These are phyloP conservation scores for Nicotiana paniculata DNA, from an alignment of 257 asterid species.

Conservation along the genomic window DNA sequence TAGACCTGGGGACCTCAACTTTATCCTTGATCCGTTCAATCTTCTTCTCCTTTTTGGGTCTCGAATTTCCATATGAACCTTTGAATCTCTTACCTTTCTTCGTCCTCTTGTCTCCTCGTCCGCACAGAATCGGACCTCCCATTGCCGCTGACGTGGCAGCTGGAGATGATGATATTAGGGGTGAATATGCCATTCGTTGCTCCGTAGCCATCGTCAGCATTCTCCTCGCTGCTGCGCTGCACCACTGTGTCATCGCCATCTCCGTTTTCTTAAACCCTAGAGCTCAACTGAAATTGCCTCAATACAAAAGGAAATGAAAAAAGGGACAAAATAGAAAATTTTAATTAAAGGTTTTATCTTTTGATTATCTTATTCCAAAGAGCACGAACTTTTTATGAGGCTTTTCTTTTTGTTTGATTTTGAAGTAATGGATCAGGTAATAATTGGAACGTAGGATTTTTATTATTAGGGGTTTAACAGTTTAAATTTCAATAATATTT, in stretches of 20 bases:
- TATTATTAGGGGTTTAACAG: too few species aligned
- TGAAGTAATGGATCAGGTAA: too few species aligned
- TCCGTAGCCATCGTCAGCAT: slow-evolving; percentile 17
- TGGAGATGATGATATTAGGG: slow-evolving; percentile 1
- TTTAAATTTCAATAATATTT: too few species aligned
- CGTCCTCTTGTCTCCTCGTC: slow-evolving; percentile 82
- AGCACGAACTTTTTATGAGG: too few species aligned
- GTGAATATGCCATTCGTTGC: slow-evolving; percentile 32
- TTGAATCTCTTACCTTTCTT: slow-evolving; percentile 80
- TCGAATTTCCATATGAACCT: slow-evolving; percentile 64
- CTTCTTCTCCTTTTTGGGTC: slow-evolving; percentile 70
- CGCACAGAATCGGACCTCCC: slow-evolving; percentile 51
- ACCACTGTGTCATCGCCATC: slow-evolving; percentile 55
- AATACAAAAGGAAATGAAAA: neutral
- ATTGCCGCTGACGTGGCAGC: slow-evolving; percentile 19
- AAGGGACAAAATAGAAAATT: neutral
- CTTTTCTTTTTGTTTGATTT: too few species aligned
- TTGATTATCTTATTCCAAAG: too few species aligned
- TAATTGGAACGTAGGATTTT: too few species aligned
- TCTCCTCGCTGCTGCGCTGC: slow-evolving; percentile 37
- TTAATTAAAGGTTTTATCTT: neutral
- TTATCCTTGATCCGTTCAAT: slow-evolving; percentile 73
- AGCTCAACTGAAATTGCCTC: neutral
- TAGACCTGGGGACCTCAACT: slow-evolving; percentile 80
- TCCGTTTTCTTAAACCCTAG: slow-evolving; percentile 42